These are phyloP conservation scores for Trichomonascaceae sp. DNA, from an alignment of 1,139 yeast genomes.

Conservation along the genomic window DNA sequence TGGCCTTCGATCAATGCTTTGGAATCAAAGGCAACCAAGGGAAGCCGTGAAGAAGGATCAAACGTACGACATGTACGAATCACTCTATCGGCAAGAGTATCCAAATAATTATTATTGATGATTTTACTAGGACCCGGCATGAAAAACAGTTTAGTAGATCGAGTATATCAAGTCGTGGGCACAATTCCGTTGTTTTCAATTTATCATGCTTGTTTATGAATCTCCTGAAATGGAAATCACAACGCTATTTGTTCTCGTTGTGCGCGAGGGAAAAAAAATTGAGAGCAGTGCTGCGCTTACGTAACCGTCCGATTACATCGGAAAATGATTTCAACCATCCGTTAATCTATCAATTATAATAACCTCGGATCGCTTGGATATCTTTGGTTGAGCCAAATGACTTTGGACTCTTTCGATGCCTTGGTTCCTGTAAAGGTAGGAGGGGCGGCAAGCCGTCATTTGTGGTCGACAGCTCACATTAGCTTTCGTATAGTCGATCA, in stretches of 20 bases:
- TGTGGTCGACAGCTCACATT: slow-evolving; percentile 2
- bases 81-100: slow-evolving; percentile 35
- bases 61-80: slow-evolving; percentile 53
- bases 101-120: not conserved
- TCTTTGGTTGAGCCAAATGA: slow-evolving; percentile 1
- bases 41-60: slow-evolving; percentile 58
- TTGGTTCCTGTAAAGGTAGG: slow-evolving; percentile 1
- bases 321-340: not conserved
- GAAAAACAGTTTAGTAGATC: not conserved
- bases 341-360: not conserved
- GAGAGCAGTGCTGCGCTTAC: not conserved
- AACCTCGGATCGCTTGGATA: not conserved
- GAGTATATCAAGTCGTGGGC: not conserved
- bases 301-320: not conserved
- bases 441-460: not conserved
- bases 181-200: not conserved
- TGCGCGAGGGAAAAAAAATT: not conserved
- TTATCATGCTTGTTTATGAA: not conserved
- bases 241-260: not conserved
- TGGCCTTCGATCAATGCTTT: slow-evolving; percentile 60
- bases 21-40: slow-evolving; percentile 69
- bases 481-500: slow-evolving; percentile 11
- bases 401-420: slow-evolving; percentile 3
- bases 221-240: not conserved
- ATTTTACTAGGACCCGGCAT: not conserved